Base-by-base conservation (phyloP, 139 green algal genomes). In the Haematococcus lacustris region DNA sequence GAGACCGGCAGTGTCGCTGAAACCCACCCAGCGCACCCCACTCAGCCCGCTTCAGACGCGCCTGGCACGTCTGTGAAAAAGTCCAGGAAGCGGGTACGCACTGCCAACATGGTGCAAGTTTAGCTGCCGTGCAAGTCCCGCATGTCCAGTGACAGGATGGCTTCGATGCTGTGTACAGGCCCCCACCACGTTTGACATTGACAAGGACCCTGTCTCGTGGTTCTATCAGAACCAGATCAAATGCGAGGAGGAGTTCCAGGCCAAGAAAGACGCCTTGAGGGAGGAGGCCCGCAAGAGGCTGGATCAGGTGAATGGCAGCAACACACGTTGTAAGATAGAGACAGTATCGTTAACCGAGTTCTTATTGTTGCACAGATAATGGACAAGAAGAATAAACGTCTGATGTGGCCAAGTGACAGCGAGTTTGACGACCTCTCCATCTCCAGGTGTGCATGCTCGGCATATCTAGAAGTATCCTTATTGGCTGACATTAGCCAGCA, bases 211-310 rank as follows among this genome's bases (percentile, higher is more conserved):
- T 0, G 73, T 77, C 9, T 74, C 69, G 0, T 79, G 74, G 76
- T 82, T 78, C 63, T 80, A 77, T 57, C 73, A 82, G 63, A 77
- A 79, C 64, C 79, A 85, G 35, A 77, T 78, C 60, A 66, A 67
- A n/a, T 39, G 34, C 28, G 79, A 85, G 62, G 65, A 78, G 39
- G 75, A 88, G 28, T 86, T 86, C 33, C 73, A 82, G 32, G 78
- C 71, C 28, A 75, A 73, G 67, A 86, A 86, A 57, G 60, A 67
- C 0, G 38, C 67, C 2, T 57, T 85, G 30, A 57, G 78, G 1
- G 75, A 47, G 1, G 62, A 77, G n/a, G 77, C 83, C 1, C 73
- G 76, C 3, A 65, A 68, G 26, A 38, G 71, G 37, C 34, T 78
- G 28, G 73, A 72, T 30, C 5, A 72, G 43, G 26, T 39, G 61